These are phyloP conservation scores for Cucumis melo DNA, from an alignment of 306 rosid genomes.

Conservation along the genomic window DNA sequence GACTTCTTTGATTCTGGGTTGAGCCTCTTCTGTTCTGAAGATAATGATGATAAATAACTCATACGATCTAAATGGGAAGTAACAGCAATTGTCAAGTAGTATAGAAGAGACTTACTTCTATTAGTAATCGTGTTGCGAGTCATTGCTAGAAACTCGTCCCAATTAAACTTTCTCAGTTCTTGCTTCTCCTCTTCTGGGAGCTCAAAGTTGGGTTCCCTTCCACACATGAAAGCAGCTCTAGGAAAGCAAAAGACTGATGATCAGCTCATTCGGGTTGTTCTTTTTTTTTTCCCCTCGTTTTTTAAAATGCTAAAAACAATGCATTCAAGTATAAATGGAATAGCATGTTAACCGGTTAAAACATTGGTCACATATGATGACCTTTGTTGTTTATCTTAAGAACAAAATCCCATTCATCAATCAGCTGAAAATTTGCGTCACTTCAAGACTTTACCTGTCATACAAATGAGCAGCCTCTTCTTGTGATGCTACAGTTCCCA, in stretches of 20 bases:
- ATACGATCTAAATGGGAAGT: neutral
- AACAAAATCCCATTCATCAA: neutral
- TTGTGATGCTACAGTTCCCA: conserved; percentile 86
- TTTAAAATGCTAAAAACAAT: neutral
- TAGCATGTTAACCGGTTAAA: no score
- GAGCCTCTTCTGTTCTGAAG: conserved; percentile 2
- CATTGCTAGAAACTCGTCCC: conserved; percentile 80
- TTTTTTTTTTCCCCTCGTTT: neutral
- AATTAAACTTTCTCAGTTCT: conserved; percentile 53
- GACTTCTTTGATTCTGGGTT: neutral
- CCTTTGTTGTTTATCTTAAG: no score
- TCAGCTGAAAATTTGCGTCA: neutral
- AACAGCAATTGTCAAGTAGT: neutral
- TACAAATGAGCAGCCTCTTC: conserved; percentile 90
- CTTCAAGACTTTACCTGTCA: conserved; percentile 41
- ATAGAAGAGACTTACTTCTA: conserved; percentile 36
- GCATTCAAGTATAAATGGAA: neutral
- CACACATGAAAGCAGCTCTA: conserved; percentile 98
- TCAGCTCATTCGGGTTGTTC: neutral
- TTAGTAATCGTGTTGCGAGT: conserved; percentile 63
- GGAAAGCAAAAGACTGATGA: neutral
- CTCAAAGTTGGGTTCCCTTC: conserved; percentile 91
- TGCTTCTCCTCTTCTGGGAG: conserved; percentile 63
- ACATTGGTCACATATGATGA: no score
- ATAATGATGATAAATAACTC: neutral